Conservation (phyloP, 768 basidiomycete species). For the Xerocomus brunneocitrinus region DNA sequence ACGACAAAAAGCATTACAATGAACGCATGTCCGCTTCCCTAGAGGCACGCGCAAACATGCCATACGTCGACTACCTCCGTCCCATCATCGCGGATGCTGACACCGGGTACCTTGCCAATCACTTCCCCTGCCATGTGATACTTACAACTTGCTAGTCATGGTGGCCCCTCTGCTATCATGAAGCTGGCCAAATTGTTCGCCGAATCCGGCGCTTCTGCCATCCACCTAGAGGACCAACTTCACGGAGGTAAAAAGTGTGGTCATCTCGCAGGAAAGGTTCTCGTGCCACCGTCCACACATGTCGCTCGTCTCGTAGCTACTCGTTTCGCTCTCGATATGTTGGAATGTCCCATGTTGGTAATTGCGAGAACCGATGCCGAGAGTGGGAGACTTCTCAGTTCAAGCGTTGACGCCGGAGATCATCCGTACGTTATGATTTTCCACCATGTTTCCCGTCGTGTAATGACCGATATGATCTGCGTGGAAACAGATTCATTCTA, state of each 20-base stretch:
- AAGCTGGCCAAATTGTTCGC: constrained; percentile 92
- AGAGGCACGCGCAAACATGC: constrained; percentile 63
- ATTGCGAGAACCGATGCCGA: constrained; percentile 94
- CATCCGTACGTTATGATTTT: constrained; percentile 45
- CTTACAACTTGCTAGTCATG: constrained; percentile 54
- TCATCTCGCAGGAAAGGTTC: constrained; percentile 86
- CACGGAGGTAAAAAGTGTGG: constrained; percentile 96
- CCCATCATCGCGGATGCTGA: constrained; percentile 95
- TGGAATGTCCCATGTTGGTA: constrained; percentile 82
- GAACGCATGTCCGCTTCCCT: constrained; percentile 66
- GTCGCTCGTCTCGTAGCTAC: constrained; percentile 79
- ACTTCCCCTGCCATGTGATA: not conserved
- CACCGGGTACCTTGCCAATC: constrained; percentile 61
- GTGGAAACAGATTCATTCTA: constrained; percentile 49
- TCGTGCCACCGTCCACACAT: constrained; percentile 88
- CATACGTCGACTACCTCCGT: constrained; percentile 81
- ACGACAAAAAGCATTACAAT: constrained; percentile 91
- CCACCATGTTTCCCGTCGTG: constrained; percentile 1
- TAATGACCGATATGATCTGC: constrained; percentile 7
- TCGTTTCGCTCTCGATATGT: constrained; percentile 86
- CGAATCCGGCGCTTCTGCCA: constrained; percentile 88
- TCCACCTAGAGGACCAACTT: constrained; percentile 92
- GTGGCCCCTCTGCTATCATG: constrained; percentile 90
- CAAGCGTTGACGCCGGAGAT: constrained; percentile 77
- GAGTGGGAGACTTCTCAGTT: constrained; percentile 78